These are phyloP conservation scores for Globisporangium paddicum DNA, from an alignment of 352 stramenopile species.

Conservation along the genomic window DNA sequence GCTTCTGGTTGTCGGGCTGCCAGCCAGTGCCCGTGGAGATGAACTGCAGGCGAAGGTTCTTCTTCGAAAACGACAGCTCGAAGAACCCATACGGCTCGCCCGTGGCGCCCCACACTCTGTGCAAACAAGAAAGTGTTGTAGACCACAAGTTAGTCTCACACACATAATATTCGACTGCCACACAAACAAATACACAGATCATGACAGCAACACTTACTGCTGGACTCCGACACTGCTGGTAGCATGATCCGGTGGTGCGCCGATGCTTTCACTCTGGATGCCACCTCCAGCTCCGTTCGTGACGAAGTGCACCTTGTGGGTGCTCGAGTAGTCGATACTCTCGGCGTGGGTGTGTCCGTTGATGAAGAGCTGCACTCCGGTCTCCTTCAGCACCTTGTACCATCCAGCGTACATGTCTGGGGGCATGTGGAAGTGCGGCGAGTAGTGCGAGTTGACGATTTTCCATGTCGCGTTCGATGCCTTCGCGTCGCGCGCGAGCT, in stretches of 20 bases:
- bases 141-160: background rate
- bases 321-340: constrained; percentile 48
- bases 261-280: constrained; percentile 67
- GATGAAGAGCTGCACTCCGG: constrained; percentile 48
- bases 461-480: constrained; percentile 60
- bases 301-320: constrained; percentile 67
- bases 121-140: background rate
- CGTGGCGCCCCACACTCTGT: constrained; percentile 35
- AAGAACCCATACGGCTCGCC: constrained; percentile 63
- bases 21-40: constrained; percentile 20
- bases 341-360: constrained; percentile 72
- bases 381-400: constrained; percentile 43
- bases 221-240: constrained; percentile 18
- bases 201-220: constrained; percentile 6
- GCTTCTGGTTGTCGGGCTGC: constrained; percentile 10
- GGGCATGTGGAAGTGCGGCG: constrained; percentile 60
- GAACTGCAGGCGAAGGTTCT: constrained; percentile 52
- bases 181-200: background rate
- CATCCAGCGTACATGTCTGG: constrained; percentile 52
- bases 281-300: constrained; percentile 67
- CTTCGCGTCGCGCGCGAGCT: constrained; percentile 40
- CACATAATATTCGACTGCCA: background rate
- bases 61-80: constrained; percentile 50
- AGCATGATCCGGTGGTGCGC: constrained; percentile 33
- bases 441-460: constrained; percentile 68